Base-by-base conservation (phyloP, 2,329 filamentous ascomycete genomes). In the Zalaria sp. region DNA sequence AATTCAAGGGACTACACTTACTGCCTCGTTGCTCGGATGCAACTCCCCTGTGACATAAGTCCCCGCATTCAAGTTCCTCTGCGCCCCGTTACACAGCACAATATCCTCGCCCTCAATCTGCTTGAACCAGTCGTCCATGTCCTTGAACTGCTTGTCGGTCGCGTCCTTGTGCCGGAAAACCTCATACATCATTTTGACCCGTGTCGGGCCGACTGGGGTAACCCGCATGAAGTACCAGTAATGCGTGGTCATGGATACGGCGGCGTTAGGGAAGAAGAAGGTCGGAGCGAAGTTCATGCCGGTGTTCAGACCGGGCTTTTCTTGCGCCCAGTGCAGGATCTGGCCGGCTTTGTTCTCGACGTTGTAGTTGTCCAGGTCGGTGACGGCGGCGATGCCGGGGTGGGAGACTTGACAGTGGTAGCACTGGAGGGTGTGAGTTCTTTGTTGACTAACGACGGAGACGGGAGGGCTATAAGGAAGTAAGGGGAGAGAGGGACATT, bases 61-160 rank as follows among this genome's bases (percentile, higher is more conserved):
- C 5, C 75, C 74, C 0, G 71, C 65, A 53, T 75, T 72, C 49
- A 80, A 64, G 55, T 81, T 80, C 55, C 64, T 66, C 53, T 80
- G 76, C 1, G 73, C 68, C 8, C 66, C 66, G 49, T 68, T 62
- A 60, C 76, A 80, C 26, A 81, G 69, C 5, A 69, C 64, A 52
- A 79, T 79, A 61, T 81, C 77, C 56, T 81, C 77, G 1, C 67
- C 65, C 71, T 79, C 73, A 56, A 81, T 69, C 34, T 72, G 70
- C 57, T 74, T 75, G 63, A 79, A 80, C 50, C 79, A 72, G 37
- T 71, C 58, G 55, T 66, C 69, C 56, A 79, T 73, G 40, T 64
- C 57, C 9, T 66, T 57, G 53, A 79, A 80, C 44, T 77, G 70
- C 26, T 70, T 69, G 10, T 78, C 70, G n/a, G 64, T 66, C 3